phyloP scores from a whole-genome alignment of 768 basidiomycete species.

The Auricularia auricula-judae region DNA sequence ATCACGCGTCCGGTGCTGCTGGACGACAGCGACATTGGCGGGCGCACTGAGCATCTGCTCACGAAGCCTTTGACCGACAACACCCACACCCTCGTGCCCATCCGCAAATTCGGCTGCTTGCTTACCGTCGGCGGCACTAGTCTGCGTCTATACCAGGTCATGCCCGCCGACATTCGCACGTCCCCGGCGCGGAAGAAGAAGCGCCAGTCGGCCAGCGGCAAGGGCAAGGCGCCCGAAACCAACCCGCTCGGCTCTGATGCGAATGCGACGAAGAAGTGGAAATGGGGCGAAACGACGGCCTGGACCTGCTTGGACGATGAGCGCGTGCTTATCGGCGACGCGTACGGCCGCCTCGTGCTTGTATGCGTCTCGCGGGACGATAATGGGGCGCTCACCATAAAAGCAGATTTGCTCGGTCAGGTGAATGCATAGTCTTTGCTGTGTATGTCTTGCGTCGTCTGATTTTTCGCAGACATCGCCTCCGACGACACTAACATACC shows the following conservation, averaged over 20 bases:
- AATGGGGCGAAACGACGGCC: conserved; percentile 2
- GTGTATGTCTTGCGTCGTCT: conserved; percentile 15
- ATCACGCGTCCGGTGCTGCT: conserved; percentile 9
- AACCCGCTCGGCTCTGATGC: conserved; percentile 60
- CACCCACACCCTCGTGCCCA: conserved; percentile 5
- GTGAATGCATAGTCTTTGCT: background rate
- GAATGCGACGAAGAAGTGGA: conserved; percentile 3
- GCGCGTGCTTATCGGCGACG: conserved; percentile 55
- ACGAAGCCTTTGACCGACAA: conserved; percentile 3
- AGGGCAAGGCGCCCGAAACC: conserved; percentile 57
- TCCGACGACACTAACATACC: conserved; percentile 57
- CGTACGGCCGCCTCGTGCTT: conserved; percentile 58
- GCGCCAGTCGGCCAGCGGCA: conserved; percentile 25
- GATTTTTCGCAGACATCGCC: conserved; percentile 39
- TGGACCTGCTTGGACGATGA: conserved; percentile 33
- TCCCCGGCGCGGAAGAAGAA: background rate
- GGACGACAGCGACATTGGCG: conserved; percentile 13
- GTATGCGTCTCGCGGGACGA: conserved; percentile 35
- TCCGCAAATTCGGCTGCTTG: conserved; percentile 13
- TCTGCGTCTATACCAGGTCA: background rate
- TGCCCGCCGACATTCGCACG: background rate
- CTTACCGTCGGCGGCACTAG: conserved; percentile 1
- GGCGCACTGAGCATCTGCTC: conserved; percentile 24
- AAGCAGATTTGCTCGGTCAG: conserved; percentile 57
- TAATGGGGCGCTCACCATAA: conserved; percentile 27